Evolutionary conservation across 1,284 basidiomycete genomes (phyloP).

Genomic region (Gomphus sp.): DNA sequence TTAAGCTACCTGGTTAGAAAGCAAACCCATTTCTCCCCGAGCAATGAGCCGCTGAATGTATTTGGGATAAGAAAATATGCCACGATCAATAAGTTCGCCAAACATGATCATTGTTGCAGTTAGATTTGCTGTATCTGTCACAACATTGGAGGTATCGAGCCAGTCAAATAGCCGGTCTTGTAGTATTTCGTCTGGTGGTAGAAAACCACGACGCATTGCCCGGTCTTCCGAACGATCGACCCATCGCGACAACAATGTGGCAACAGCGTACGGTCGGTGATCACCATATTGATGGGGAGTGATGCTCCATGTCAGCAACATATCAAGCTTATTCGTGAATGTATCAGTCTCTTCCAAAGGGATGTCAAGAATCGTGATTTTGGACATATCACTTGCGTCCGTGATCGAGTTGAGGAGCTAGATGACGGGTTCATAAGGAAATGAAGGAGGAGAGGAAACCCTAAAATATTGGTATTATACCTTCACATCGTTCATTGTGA

Average conservation of each 20-base stretch:
- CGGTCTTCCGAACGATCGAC: constrained; percentile 53
- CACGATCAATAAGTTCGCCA: constrained; percentile 69
- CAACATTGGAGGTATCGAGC: constrained; percentile 65
- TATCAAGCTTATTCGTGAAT: constrained; percentile 67
- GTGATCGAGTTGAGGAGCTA: constrained; percentile 79
- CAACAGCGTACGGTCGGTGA: constrained; percentile 76
- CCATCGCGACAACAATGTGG: constrained; percentile 68
- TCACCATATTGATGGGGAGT: constrained; percentile 78
- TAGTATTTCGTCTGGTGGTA: constrained; percentile 44
- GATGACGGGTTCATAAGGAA: background rate
- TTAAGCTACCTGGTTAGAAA: constrained; percentile 36
- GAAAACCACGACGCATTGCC: constrained; percentile 46
- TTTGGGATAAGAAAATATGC: constrained; percentile 74
- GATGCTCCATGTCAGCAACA: constrained; percentile 81
- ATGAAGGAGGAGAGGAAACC: background rate
- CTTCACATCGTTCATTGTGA: constrained; percentile 70
- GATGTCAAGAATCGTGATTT: constrained; percentile 54
- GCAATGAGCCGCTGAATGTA: constrained; percentile 84
- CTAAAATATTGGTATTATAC: constrained; percentile 23
- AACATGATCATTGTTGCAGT: constrained; percentile 62
- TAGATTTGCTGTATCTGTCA: constrained; percentile 49
- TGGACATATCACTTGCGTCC: constrained; percentile 55
- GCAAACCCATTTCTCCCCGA: constrained; percentile 60
- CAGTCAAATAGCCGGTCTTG: constrained; percentile 77
- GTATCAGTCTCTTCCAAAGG: constrained; percentile 25